A percentile compares a stretch with the other conserved stretches of the same genome.
Evolutionary conservation across 306 rosid genomes (phyloP).

Genomic region (Dryas drummondii): DNA sequence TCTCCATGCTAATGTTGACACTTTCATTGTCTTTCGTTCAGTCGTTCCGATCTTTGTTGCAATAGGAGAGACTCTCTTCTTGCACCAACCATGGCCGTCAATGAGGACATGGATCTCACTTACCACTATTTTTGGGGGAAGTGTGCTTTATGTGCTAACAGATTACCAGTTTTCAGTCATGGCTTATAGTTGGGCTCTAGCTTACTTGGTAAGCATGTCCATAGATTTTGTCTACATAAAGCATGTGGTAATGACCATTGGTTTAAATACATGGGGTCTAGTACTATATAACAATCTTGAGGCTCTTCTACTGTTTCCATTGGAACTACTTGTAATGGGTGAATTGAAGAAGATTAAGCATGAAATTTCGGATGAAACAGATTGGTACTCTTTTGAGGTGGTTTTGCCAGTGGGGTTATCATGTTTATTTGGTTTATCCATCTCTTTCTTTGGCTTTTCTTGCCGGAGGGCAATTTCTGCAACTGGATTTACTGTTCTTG

Average conservation of each 20-base stretch:
- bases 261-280: slow-evolving; percentile 76
- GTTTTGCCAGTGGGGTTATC: slow-evolving; percentile 67
- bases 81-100: slow-evolving; percentile 78
- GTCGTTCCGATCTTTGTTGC: slow-evolving; percentile 84
- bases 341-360: slow-evolving; percentile 72
- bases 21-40: slow-evolving; percentile 79
- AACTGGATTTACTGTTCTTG: slow-evolving; percentile 74
- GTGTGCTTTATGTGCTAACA: slow-evolving; percentile 65
- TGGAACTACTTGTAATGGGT: slow-evolving; percentile 80
- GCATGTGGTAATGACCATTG: slow-evolving; percentile 72
- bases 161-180: slow-evolving; percentile 70
- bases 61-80: slow-evolving; percentile 72
- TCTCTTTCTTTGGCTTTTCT: slow-evolving; percentile 88
- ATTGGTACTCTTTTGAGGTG: slow-evolving; percentile 56
- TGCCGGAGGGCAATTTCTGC: slow-evolving; percentile 82
- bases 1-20: slow-evolving; percentile 86
- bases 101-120: slow-evolving; percentile 68
- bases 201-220: slow-evolving; percentile 66
- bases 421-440: slow-evolving; percentile 59
- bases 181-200: slow-evolving; percentile 73
- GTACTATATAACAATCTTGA: slow-evolving; percentile 70
- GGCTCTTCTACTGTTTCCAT: slow-evolving; percentile 65
- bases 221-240: slow-evolving; percentile 80
- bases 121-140: slow-evolving; percentile 67
- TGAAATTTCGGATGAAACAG: slow-evolving; percentile 63